phyloP scores from a whole-genome alignment of 2,329 filamentous ascomycete species.

The Westerdykella aurantiaca region DNA sequence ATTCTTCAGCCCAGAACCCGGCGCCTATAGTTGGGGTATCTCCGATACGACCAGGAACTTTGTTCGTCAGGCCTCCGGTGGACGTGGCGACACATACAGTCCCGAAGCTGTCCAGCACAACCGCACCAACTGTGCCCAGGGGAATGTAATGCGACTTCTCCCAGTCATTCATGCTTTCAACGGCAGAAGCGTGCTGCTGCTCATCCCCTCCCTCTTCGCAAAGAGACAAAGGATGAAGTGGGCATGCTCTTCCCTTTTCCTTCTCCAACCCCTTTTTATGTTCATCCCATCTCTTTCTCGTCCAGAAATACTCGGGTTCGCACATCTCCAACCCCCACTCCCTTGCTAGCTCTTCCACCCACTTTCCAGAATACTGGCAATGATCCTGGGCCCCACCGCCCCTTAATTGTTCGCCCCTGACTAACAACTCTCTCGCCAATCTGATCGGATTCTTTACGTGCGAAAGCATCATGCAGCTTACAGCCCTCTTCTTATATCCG shows the following conservation, averaged over 20 bases:
- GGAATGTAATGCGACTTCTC: slow-evolving; percentile 62
- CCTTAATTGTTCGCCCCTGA: slow-evolving; percentile 59
- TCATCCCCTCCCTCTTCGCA: neutral
- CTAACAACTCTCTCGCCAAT: slow-evolving; percentile 64
- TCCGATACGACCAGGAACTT: slow-evolving; percentile 75
- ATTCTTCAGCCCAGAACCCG: slow-evolving; percentile 87
- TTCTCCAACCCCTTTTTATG: slow-evolving; percentile 57
- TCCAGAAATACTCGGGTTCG: slow-evolving; percentile 69
- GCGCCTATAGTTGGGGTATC: slow-evolving; percentile 80
- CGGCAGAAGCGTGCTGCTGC: neutral
- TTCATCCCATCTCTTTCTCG: slow-evolving; percentile 71
- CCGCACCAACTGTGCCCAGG: slow-evolving; percentile 79
- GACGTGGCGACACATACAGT: slow-evolving; percentile 62
- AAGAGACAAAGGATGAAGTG: too few species aligned
- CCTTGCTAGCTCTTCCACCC: slow-evolving; percentile 63
- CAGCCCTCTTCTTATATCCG: slow-evolving; percentile 67
- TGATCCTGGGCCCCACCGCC: slow-evolving; percentile 60
- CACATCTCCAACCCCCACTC: slow-evolving; percentile 67
- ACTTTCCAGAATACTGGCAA: slow-evolving; percentile 60
- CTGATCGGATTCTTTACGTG: slow-evolving; percentile 75
- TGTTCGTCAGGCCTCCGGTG: slow-evolving; percentile 80
- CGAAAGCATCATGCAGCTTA: slow-evolving; percentile 67
- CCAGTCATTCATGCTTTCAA: slow-evolving; percentile 45
- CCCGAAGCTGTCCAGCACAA: slow-evolving; percentile 71
- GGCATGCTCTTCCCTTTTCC: slow-evolving; percentile 13